These are phyloP conservation scores for Cyberlindnera japonica DNA, from an alignment of 805 yeast species.

Conservation along the genomic window DNA sequence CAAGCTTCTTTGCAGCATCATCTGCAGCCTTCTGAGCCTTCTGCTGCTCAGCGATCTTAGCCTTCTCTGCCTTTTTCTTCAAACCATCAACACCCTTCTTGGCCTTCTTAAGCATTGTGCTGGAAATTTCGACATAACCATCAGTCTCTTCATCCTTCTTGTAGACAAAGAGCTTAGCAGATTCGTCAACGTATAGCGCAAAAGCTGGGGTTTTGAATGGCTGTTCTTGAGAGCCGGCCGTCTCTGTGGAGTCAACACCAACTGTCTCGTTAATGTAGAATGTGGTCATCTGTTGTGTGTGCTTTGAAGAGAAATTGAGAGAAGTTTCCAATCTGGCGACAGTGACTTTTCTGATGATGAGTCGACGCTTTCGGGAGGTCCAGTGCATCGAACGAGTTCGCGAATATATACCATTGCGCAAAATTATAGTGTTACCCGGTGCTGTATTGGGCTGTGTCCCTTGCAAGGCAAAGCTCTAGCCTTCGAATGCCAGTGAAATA, in stretches of 20 bases:
- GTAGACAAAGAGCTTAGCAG: slow-evolving; percentile 53
- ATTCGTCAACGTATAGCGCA: slow-evolving; percentile 53
- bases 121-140: slow-evolving; percentile 71
- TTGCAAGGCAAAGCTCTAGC: too few relatives aligned
- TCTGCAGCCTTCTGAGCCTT: slow-evolving; percentile 56
- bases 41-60: slow-evolving; percentile 50
- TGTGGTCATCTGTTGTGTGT: too few relatives aligned
- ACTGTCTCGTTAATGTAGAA: slow-evolving; percentile 70
- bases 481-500: too few relatives aligned
- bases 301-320: too few relatives aligned
- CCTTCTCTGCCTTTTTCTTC: slow-evolving; percentile 59
- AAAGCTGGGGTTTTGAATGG: slow-evolving; percentile 85
- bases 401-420: too few relatives aligned
- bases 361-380: too few relatives aligned
- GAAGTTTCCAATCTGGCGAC: not conserved
- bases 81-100: slow-evolving; percentile 92
- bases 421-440: too few relatives aligned
- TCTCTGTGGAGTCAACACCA: slow-evolving; percentile 61
- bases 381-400: too few relatives aligned
- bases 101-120: slow-evolving; percentile 93
- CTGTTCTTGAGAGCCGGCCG: slow-evolving; percentile 57
- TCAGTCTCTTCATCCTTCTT: slow-evolving; percentile 45
- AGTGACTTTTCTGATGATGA: too few relatives aligned
- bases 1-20: slow-evolving; percentile 72
- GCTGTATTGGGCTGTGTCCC: too few relatives aligned